Conservation (phyloP, 163 green algal species). For the Volvox carteri region DNA sequence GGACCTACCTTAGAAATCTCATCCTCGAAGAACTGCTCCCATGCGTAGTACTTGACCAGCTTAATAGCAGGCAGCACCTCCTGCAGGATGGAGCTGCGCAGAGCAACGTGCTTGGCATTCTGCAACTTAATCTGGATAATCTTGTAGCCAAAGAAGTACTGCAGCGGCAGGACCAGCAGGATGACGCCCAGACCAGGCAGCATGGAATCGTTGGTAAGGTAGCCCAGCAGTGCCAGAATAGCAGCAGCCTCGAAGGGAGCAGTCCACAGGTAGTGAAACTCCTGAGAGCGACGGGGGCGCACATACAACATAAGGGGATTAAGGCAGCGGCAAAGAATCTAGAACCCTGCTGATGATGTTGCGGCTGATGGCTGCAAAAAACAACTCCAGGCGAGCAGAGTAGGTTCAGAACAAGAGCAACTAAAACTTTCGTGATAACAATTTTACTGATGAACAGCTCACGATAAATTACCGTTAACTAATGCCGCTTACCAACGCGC, state of each 20-base stretch:
- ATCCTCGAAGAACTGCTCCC: constrained; percentile 74
- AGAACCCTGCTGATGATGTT: no score
- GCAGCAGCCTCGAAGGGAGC: constrained; percentile 68
- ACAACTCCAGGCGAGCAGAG: no score
- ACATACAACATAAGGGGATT: neutral
- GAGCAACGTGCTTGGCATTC: constrained; percentile 60
- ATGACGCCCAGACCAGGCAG: constrained; percentile 70
- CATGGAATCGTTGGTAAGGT: constrained; percentile 63
- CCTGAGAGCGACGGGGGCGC: constrained; percentile 44
- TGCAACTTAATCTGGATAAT: constrained; percentile 72
- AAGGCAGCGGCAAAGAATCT: neutral
- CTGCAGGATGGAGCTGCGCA: constrained; percentile 63
- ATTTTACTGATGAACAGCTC: no score
- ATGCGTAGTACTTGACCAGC: constrained; percentile 80
- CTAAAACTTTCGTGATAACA: no score
- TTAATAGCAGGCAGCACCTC: constrained; percentile 78
- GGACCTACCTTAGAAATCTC: constrained; percentile 52
- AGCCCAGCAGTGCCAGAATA: constrained; percentile 68
- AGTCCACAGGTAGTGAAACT: constrained; percentile 79
- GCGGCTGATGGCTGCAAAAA: no score
- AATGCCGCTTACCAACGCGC: constrained; percentile 46
- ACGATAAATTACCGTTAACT: no score
- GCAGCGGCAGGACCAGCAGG: constrained; percentile 65
- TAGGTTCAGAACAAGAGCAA: no score
- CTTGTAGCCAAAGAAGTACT: constrained; percentile 76